Base-by-base conservation (phyloP, 306 rosid species). In the Corylus americana region DNA sequence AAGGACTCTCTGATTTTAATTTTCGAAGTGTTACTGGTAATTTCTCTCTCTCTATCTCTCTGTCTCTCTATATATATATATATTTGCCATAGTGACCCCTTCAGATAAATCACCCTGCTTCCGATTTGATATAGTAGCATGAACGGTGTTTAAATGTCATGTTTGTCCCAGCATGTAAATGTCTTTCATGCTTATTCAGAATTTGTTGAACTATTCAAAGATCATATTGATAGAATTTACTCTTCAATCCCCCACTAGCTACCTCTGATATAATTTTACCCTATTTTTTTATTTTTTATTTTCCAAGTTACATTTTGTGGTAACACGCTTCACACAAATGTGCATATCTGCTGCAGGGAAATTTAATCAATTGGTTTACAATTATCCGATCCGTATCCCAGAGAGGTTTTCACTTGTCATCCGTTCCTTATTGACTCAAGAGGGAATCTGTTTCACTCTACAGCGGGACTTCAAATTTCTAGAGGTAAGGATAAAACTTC, bases 351-450 rank as follows among this genome's bases (percentile, higher is more conserved):
- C 68, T 83, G 86, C 94, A 95, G 98, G 96, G 54, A 95, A 93
- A 91, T 95, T 95, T 87, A 95, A 95, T 74, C 98, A 95, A 59
- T 81, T 95, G 85, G 99, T 95, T 79, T 95, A 95, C 90, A 95
- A 95, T 83, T 95, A 91, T 91, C 99, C 99, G 73, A 95, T 95
- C 79, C 97, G 97, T 67, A 95, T 95, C 53, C 99, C 99, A 22
- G 99, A 95, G 85, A 90, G 99, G 87, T 95, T 95, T 86, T 95
- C 99, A 4, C 98, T 95, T 69, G 99, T 95, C 47, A 95, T 93
- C 53, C 95, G 98, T 55, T 95, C 99, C 67, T 86, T 95, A 48
- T 79, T 96, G 94, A 96, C 99, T 80, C 99, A 93, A 89, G 99
- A 96, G 87, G 99, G 99, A 85, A 91, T 96, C 76, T 96, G 98